These are phyloP conservation scores for Penicillium ucsense DNA, from an alignment of 495 filamentous ascomycete species.

Conservation along the genomic window DNA sequence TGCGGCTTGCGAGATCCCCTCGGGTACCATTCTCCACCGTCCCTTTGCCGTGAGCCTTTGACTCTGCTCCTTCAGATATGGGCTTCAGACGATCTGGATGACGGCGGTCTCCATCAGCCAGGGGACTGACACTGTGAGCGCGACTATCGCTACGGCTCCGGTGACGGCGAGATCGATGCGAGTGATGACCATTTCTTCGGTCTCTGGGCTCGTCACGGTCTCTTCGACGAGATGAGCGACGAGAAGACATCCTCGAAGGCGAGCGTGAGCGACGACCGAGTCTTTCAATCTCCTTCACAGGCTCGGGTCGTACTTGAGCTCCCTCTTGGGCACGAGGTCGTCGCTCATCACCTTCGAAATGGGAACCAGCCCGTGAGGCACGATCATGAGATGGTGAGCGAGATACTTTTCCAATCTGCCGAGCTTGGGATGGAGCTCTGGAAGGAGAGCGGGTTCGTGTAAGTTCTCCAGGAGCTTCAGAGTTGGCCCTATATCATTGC, in stretches of 20 bases:
- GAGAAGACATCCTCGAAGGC: slow-evolving; percentile 41
- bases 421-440: slow-evolving; percentile 28
- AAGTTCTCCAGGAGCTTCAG: slow-evolving; percentile 15
- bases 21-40: slow-evolving; percentile 4
- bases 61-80: slow-evolving; percentile 11
- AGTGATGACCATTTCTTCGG: slow-evolving; percentile 27
- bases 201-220: slow-evolving; percentile 38
- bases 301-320: slow-evolving; percentile 14
- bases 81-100: slow-evolving; percentile 13
- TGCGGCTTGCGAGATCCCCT: slow-evolving; percentile 13
- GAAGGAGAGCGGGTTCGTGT: slow-evolving; percentile 21
- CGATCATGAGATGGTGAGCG: slow-evolving; percentile 42
- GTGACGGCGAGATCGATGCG: slow-evolving; percentile 40
- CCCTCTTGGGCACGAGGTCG: slow-evolving; percentile 36
- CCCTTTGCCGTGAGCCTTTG: slow-evolving; percentile 11
- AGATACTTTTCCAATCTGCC: slow-evolving; percentile 17
- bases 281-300: not conserved
- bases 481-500: slow-evolving; percentile 9
- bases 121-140: slow-evolving; percentile 11
- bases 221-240: slow-evolving; percentile 41
- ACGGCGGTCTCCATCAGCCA: slow-evolving; percentile 20
- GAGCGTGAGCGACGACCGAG: slow-evolving; percentile 37
- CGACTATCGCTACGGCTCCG: slow-evolving; percentile 35
- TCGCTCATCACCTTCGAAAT: slow-evolving; percentile 31
- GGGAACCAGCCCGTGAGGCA: slow-evolving; percentile 49